These are phyloP conservation scores for Phytomonas francai DNA, from an alignment of 208 protist species.

Conservation along the genomic window DNA sequence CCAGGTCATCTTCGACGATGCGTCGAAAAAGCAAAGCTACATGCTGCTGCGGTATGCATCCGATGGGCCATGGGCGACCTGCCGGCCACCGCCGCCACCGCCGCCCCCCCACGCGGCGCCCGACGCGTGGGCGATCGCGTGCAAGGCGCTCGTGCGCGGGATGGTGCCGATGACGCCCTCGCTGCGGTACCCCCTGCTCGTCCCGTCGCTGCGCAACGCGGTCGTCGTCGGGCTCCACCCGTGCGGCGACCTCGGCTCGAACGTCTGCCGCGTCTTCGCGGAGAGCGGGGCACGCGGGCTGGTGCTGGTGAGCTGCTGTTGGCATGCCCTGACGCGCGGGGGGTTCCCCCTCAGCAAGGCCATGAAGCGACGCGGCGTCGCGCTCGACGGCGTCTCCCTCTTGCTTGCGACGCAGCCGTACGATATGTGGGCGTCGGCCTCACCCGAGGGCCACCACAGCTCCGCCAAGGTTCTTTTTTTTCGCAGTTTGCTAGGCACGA, in stretches of 20 bases:
- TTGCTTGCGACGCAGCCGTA: slow-evolving; percentile 82
- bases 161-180: slow-evolving; percentile 27
- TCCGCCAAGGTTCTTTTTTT: slow-evolving; percentile 74
- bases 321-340: slow-evolving; percentile 62
- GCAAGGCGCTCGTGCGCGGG: slow-evolving; percentile 20
- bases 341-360: slow-evolving; percentile 73
- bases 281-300: slow-evolving; percentile 39
- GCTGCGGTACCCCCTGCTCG: slow-evolving; percentile 27
- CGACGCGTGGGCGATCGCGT: neutral
- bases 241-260: slow-evolving; percentile 84
- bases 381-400: slow-evolving; percentile 43
- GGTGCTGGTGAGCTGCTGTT: slow-evolving; percentile 89
- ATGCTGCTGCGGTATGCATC: slow-evolving; percentile 15
- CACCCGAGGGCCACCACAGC: slow-evolving; percentile 50
- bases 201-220: slow-evolving; percentile 62
- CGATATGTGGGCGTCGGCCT: slow-evolving; percentile 68
- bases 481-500: slow-evolving; percentile 57
- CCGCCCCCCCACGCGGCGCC: neutral
- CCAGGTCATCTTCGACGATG: slow-evolving; percentile 19
- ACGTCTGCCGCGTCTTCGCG: slow-evolving; percentile 62
- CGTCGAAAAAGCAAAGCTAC: slow-evolving; percentile 14
- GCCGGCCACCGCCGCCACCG: neutral
- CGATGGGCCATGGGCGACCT: neutral
- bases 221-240: slow-evolving; percentile 78
- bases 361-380: slow-evolving; percentile 36